Base-by-base conservation (phyloP, 2,329 filamentous ascomycete genomes). In the Botrytis squamosa region DNA sequence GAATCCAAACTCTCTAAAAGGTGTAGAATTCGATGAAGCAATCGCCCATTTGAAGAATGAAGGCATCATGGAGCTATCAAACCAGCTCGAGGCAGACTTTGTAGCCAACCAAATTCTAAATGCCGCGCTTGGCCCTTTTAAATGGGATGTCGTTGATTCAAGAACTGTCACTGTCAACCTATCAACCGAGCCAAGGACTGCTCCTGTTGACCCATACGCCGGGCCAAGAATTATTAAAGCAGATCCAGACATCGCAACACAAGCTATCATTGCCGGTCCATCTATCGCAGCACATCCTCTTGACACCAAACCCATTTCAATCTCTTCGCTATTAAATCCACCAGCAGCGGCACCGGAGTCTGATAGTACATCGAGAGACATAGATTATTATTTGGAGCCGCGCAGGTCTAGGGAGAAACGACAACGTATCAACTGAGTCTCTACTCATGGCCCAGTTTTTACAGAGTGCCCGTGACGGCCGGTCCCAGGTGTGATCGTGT, bases 81-180 rank as follows among this genome's bases (percentile, higher is more conserved):
- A 22, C 14, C 46, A 59, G 49, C 49, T 59, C 59, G 66, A n/a
- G 12, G 66, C 66, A 16, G 33, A 69, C 4, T 14, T 29, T 10
- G 22, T 69, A 12, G 52, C 46, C 36, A 42, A 57, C 33, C 49
- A 33, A 40, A 69, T 69, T 36, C 46, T 69, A 5, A 42, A 69
- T 36, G 46, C 29, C 22, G 68, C 57, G 16, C 52, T 71, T 46
- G 55, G 36, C 2, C 42, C 40, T 14, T 71, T 49, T 49, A 57
- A 57, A n/a, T 63, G 68, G 68, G 22, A 71, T 63, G 20, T 63
- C 4, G n/a, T 44, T 7, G 20, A 52, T 44, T 70, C 49, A 64
- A 33, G 29, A 20, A 33, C 40, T 20, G 9, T 42, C 44, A 14
- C 29, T 22, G 63, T 20, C 18, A 65, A 33, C 46, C n/a, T 7